A percentile compares a stretch with the other conserved stretches of the same genome.
Evolutionary conservation across 1,284 basidiomycete genomes (phyloP).

Genomic region (Exobasidium cylindrosporum): DNA sequence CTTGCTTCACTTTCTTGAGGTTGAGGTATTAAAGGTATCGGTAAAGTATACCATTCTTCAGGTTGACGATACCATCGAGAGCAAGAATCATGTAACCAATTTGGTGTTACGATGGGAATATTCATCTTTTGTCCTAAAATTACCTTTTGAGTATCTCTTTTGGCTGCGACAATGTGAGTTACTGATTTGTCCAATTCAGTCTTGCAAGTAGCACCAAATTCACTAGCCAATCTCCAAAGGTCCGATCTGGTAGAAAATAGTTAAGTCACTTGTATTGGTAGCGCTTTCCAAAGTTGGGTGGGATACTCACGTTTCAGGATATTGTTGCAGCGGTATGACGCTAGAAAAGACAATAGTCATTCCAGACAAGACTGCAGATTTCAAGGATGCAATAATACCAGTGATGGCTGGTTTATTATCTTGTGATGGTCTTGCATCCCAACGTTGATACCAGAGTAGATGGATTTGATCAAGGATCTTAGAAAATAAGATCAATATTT

Average conservation of each 20-base stretch:
- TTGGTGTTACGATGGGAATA: constrained; percentile 77
- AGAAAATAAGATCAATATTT: neutral
- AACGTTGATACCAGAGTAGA: constrained; percentile 64
- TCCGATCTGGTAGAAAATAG: constrained; percentile 63
- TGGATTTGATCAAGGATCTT: constrained; percentile 78
- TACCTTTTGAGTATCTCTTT: constrained; percentile 85
- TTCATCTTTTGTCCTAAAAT: constrained; percentile 65
- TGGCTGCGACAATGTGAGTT: constrained; percentile 88
- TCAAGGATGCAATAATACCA: constrained; percentile 78
- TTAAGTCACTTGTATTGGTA: too few species aligned
- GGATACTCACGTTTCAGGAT: constrained; percentile 63
- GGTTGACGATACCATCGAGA: constrained; percentile 74
- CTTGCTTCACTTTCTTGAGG: neutral
- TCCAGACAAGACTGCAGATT: constrained; percentile 70
- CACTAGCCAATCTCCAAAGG: constrained; percentile 79
- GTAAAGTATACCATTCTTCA: constrained; percentile 66
- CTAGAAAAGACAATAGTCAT: constrained; percentile 85
- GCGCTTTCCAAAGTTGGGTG: neutral
- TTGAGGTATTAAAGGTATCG: neutral
- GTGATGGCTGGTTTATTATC: constrained; percentile 11
- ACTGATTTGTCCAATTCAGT: constrained; percentile 67
- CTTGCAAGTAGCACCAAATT: constrained; percentile 82
- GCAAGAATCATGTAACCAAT: constrained; percentile 83
- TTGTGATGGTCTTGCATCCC: constrained; percentile 20
- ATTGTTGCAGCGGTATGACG: constrained; percentile 80